Percentiles rank a stretch among this genome's conserved stretches.
Conservation (phyloP, 225 moss, liverwort and hornwort species). For the Straminergon stramineum region DNA sequence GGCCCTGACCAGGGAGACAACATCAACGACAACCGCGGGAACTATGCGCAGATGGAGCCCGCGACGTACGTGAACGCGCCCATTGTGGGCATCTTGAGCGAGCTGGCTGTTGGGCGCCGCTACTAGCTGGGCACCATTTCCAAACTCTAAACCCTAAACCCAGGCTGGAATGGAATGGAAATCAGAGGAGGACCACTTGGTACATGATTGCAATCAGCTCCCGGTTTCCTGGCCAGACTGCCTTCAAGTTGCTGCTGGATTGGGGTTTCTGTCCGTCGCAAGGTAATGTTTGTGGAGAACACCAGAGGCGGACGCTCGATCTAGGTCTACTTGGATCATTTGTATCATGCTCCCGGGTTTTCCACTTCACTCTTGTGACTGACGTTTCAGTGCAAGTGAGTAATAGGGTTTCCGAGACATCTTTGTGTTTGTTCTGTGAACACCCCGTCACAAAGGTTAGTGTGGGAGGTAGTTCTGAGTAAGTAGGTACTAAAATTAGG, state of each 20-base stretch:
- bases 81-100: slow-evolving; percentile 26
- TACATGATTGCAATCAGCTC: background rate
- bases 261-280: background rate
- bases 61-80: slow-evolving; percentile 33
- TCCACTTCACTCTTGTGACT: background rate
- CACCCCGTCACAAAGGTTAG: background rate
- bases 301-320: slow-evolving; percentile 1
- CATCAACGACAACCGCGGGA: slow-evolving; percentile 32
- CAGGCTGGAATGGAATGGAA: background rate
- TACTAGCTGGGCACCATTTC: background rate
- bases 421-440: background rate
- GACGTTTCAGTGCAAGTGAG: background rate
- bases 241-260: background rate
- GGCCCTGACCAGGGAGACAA: slow-evolving; percentile 44
- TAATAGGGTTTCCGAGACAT: background rate
- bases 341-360: slow-evolving; percentile 10
- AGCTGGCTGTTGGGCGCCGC: slow-evolving; percentile 22
- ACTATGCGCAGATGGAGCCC: slow-evolving; percentile 44
- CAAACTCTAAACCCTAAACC: background rate
- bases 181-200: background rate
- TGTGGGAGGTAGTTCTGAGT: background rate
- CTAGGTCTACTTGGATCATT: background rate
- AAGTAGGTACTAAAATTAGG: background rate
- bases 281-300: background rate
- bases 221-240: background rate